Evolutionary conservation across 2,329 filamentous ascomycete species (phyloP).

Genomic region (Paraphaeosphaeria sporulosa): DNA sequence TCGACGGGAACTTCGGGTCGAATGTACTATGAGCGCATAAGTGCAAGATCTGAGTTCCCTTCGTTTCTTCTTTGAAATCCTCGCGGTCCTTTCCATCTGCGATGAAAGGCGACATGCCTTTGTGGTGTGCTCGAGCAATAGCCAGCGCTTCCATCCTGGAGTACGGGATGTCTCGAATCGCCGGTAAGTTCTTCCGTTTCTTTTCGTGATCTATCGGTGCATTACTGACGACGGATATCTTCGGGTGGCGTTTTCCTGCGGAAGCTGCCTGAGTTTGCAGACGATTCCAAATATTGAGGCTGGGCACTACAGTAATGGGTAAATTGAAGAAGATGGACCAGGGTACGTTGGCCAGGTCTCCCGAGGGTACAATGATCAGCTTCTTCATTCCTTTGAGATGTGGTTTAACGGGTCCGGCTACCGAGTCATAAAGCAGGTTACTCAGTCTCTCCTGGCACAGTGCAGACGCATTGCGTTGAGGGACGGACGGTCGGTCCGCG

Average conservation of each 20-base stretch:
- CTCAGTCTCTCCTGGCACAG: conserved; percentile 1
- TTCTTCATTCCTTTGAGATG: conserved; percentile 9
- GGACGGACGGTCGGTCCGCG: not conserved
- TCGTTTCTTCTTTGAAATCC: conserved; percentile 12
- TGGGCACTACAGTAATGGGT: conserved; percentile 19
- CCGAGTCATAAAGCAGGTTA: conserved; percentile 1
- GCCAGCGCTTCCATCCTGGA: conserved; percentile 21
- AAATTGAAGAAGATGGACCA: conserved; percentile 19
- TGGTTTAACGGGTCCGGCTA: conserved; percentile 7
- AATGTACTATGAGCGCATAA: conserved; percentile 21
- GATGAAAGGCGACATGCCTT: conserved; percentile 10
- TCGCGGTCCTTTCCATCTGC: conserved; percentile 16
- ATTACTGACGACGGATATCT: conserved; percentile 18
- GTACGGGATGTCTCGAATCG: conserved; percentile 19
- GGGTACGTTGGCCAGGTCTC: conserved; percentile 21
- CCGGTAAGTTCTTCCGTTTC: conserved; percentile 2
- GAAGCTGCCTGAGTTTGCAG: conserved; percentile 10
- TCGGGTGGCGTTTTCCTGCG: not conserved
- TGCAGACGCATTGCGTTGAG: conserved; percentile 7
- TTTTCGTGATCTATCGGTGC: conserved; percentile 14
- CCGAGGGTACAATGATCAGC: conserved; percentile 19
- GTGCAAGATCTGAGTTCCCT: conserved; percentile 17
- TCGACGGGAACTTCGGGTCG: conserved; percentile 12
- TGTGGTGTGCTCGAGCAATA: conserved; percentile 13
- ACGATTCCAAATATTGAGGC: conserved; percentile 18